A percentile compares a stretch with the other conserved stretches of the same genome.
These are phyloP conservation scores for Scenedesmus sp. DNA, from an alignment of 163 green algal genomes.

Conservation along the genomic window DNA sequence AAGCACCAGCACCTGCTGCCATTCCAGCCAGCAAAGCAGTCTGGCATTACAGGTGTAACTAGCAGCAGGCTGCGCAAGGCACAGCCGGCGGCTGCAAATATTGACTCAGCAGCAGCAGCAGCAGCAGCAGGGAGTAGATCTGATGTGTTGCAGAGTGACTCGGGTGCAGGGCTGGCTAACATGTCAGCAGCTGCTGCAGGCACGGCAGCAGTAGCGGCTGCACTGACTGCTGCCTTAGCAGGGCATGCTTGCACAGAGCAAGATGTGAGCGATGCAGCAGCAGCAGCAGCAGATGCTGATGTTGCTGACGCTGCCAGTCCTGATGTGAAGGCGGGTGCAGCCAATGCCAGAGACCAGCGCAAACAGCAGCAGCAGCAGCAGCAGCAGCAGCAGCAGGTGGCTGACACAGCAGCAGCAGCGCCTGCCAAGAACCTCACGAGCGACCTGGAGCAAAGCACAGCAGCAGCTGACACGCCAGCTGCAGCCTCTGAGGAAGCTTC, in stretches of 20 bases:
- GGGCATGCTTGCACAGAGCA: background rate
- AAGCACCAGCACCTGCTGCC: background rate
- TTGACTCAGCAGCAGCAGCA: background rate
- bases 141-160: background rate
- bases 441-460: background rate
- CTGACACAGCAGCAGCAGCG: background rate
- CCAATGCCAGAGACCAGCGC: background rate
- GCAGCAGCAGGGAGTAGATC: background rate
- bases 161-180: background rate
- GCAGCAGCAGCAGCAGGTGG: background rate
- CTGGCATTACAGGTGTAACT: background rate
- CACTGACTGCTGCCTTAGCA: background rate
- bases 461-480: background rate
- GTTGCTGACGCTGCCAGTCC: background rate
- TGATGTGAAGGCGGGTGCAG: background rate
- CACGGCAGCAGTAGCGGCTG: background rate
- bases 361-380: slow-evolving; percentile 20
- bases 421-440: background rate
- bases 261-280: background rate
- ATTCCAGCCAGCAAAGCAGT: background rate
- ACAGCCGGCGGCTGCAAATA: background rate
- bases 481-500: background rate
- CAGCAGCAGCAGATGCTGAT: background rate
- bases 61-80: slow-evolving; percentile 7
- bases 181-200: slow-evolving; percentile 10